Evolutionary conservation across 495 filamentous ascomycete genomes (phyloP), one percentile per base, ranked within the genome.

Genomic region (Tuber aestivum): DNA sequence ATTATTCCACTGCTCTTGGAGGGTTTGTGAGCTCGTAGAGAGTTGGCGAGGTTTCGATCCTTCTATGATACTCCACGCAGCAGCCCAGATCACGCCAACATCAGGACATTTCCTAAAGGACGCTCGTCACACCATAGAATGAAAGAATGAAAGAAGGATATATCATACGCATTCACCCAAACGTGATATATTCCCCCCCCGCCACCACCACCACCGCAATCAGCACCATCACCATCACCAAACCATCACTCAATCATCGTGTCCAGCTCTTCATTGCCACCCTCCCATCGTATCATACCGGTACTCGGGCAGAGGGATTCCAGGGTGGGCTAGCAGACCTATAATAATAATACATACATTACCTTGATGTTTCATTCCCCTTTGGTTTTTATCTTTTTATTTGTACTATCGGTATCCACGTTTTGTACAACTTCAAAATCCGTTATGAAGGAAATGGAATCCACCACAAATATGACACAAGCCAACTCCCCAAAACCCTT

Each of bases 181-280:
- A 4, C 56, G 3, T 5, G 3, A 16, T 32, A 32, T 3, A 61
- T 32, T 16, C 14, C n/a, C 16, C n/a, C 27, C 50, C 56, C 56
- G 32, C 18, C 10, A 65, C 32, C 56, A n/a, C 10, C 1, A 14
- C 5, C 3, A 65, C 12, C 27, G 69, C 70, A 0, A 70, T 16
- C 9, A 41, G 16, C 42, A 45, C 42, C 42, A 14, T 50, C n/a
- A 16, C 3, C 16, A 23, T 76, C 76, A 78, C 76, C 50, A 70
- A 56, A 35, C 37, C 40, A 1, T 32, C 44, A 7, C 50, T 35
- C n/a, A 27, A 75, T 38, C n/a, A 2, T 40, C 27, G 35, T 70
- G 41, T 45, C 40, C 44, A 44, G 18, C 1, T 27, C 8, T 21
- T 61, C 37, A 56, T 14, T 61, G 6, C 16, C n/a, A n/a, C n/a